These are phyloP conservation scores for Diaporthe destruens DNA, from an alignment of 2,329 filamentous ascomycete species.

Conservation along the genomic window DNA sequence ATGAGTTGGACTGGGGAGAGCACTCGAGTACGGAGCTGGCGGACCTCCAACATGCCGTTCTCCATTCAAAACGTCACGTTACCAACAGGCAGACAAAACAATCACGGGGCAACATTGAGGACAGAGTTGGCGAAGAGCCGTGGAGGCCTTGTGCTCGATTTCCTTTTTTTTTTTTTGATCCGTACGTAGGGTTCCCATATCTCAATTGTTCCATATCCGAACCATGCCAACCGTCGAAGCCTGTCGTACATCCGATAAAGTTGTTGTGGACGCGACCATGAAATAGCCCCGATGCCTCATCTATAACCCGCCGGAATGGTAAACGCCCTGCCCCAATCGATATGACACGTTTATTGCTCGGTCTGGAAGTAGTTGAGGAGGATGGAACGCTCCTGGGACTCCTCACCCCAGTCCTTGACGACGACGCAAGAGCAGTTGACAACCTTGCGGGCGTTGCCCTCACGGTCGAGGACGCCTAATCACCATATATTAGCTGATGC, in stretches of 20 bases:
- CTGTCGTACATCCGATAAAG: constrained; percentile 59
- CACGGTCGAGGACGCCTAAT: constrained; percentile 95
- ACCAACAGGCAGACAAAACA: not conserved
- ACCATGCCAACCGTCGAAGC: constrained; percentile 60
- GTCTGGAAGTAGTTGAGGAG: constrained; percentile 99
- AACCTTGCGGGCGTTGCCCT: constrained; percentile 99
- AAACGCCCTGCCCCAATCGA: constrained; percentile 43
- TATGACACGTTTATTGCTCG: constrained; percentile 70
- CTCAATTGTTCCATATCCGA: constrained; percentile 51
- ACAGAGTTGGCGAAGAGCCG: constrained; percentile 38
- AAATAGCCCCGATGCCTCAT: constrained; percentile 51
- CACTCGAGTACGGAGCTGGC: not conserved
- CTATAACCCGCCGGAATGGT: constrained; percentile 50
- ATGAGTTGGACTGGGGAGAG: not conserved
- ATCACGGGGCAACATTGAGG: not conserved
- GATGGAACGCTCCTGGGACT: constrained; percentile 98
- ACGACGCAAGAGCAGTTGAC: constrained; percentile 99
- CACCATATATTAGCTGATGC: constrained; percentile 32
- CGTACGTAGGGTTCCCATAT: constrained; percentile 53
- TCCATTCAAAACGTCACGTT: not conserved
- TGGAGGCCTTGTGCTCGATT: constrained; percentile 49
- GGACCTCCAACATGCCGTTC: too few species aligned
- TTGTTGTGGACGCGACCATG: constrained; percentile 52
- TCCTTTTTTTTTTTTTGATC: constrained; percentile 51
- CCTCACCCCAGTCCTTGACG: constrained; percentile 99